Evolutionary conservation across 2,329 filamentous ascomycete species (phyloP).

Genomic region (Colletotrichum incanum): DNA sequence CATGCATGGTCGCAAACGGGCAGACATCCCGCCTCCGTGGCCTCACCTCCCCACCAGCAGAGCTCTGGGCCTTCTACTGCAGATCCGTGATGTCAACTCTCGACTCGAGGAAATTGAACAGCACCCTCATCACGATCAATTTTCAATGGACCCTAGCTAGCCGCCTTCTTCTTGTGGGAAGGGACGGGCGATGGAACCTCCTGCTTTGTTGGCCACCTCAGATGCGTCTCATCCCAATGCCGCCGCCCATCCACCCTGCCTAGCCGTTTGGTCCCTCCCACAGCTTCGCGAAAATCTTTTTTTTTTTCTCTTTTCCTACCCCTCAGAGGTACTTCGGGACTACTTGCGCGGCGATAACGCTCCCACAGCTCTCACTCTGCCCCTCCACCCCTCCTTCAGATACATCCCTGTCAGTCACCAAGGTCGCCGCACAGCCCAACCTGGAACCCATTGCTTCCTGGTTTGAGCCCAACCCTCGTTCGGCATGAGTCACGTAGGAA

Average conservation of each 20-base stretch:
- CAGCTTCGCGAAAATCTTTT: constrained; percentile 13
- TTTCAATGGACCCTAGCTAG: constrained; percentile 22
- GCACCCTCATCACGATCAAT: constrained; percentile 19
- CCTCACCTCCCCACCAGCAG: constrained; percentile 21
- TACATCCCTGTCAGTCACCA: constrained; percentile 35
- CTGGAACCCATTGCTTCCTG: constrained; percentile 30
- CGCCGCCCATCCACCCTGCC: not conserved
- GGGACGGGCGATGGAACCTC: constrained; percentile 16
- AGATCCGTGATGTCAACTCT: constrained; percentile 41
- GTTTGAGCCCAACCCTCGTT: constrained; percentile 40
- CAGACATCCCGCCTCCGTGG: constrained; percentile 20
- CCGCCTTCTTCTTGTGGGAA: constrained; percentile 22
- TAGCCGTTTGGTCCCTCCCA: constrained; percentile 8
- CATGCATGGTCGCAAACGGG: constrained; percentile 33
- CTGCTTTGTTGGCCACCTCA: constrained; percentile 30
- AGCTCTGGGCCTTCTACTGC: constrained; percentile 19
- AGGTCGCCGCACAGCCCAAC: constrained; percentile 42
- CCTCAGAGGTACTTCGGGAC: constrained; percentile 5
- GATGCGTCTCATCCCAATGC: constrained; percentile 8
- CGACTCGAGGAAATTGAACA: constrained; percentile 12
- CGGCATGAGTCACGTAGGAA: constrained; percentile 43
- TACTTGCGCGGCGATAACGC: constrained; percentile 38
- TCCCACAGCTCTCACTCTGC: constrained; percentile 28
- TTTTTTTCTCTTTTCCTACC: constrained; percentile 6
- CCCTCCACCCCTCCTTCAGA: constrained; percentile 38